Conservation (phyloP, 306 rosid genomes). For the Citrullus amarus region DNA sequence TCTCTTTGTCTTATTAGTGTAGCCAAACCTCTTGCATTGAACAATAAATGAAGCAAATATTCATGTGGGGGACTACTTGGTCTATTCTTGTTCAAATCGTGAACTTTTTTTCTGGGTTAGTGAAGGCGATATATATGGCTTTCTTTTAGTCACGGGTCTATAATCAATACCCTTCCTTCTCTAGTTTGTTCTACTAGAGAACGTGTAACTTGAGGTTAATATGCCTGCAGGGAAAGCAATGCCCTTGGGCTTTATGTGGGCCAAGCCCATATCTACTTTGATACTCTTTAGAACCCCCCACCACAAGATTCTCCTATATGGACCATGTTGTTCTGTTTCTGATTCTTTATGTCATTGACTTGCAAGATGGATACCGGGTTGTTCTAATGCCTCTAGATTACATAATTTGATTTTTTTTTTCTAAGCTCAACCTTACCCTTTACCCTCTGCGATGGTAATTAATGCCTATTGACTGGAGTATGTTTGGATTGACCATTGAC, state of each 20-base stretch:
- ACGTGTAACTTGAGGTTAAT: background rate
- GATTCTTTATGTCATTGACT: too few species aligned
- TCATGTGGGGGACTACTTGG: conserved; percentile 1
- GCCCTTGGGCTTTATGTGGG: background rate
- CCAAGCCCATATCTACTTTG: background rate
- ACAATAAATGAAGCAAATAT: background rate
- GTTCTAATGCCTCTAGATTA: background rate
- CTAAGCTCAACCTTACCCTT: too few species aligned
- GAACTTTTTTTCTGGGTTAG: background rate
- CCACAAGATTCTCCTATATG: background rate
- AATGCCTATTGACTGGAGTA: too few species aligned
- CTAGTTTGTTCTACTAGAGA: background rate
- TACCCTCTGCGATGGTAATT: too few species aligned
- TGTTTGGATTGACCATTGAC: too few species aligned
- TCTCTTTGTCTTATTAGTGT: background rate
- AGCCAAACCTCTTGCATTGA: background rate
- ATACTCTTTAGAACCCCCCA: background rate
- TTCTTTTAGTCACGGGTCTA: background rate
- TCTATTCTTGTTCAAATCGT: background rate
- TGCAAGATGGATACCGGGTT: background rate
- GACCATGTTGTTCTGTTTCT: background rate
- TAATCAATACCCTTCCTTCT: background rate
- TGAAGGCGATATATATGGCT: background rate
- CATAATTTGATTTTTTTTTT: too few species aligned
- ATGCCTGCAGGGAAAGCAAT: background rate